These are phyloP conservation scores for Coprinopsis sp. DNA, from an alignment of 768 basidiomycete species.

Conservation along the genomic window DNA sequence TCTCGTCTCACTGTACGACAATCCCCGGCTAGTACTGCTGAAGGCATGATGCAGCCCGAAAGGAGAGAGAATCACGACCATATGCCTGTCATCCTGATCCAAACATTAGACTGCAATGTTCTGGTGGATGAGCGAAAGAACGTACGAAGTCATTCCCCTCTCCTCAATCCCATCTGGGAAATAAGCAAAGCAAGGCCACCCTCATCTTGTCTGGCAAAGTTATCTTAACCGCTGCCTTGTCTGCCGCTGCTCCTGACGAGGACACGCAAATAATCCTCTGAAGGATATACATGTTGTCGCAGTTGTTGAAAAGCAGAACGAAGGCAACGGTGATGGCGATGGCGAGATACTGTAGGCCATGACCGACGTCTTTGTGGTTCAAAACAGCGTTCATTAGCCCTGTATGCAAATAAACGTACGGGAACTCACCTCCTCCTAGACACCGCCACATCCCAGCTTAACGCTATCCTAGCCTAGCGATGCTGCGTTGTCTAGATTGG, in stretches of 20 bases:
- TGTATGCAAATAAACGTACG: no score
- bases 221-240: constrained; percentile 77
- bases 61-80: constrained; percentile 73
- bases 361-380: constrained; percentile 93
- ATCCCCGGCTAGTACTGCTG: constrained; percentile 78
- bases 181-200: constrained; percentile 88
- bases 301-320: constrained; percentile 93
- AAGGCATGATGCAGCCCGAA: constrained; percentile 77
- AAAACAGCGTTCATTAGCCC: no score
- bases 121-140: constrained; percentile 14
- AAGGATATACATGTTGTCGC: constrained; percentile 97
- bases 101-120: no score
- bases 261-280: constrained; percentile 93
- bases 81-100: no score
- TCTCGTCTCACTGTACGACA: constrained; percentile 64
- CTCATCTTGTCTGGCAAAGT: constrained; percentile 99
- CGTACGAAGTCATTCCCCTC: constrained; percentile 71
- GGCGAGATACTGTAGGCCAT: constrained; percentile 75
- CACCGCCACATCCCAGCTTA: no score
- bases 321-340: constrained; percentile 94
- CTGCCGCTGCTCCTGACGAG: constrained; percentile 81
- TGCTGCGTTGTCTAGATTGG: no score
- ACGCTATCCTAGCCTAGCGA: no score
- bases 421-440: no score
- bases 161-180: constrained; percentile 89